phyloP scores from a whole-genome alignment of 257 asterid genomes.

The Solanum paucissectum region DNA sequence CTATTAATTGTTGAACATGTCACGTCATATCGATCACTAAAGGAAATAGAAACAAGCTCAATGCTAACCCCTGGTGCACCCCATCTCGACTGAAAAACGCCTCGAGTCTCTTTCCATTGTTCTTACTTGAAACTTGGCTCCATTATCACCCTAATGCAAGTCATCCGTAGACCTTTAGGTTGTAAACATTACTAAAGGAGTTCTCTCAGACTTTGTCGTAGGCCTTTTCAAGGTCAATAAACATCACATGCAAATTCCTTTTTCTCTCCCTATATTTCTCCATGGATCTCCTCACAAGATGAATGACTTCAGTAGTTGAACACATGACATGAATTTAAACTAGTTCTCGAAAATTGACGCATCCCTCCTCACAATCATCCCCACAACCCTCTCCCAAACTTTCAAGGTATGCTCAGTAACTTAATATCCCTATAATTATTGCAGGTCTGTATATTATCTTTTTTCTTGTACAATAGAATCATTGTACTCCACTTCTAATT shows the following conservation, averaged over 20 bases:
- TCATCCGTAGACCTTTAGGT: background rate
- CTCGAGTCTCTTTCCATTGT: too few relatives aligned
- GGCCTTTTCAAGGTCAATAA: background rate
- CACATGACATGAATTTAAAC: too few relatives aligned
- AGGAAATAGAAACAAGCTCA: background rate
- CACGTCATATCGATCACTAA: background rate
- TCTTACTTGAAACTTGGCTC: background rate
- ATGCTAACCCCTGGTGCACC: background rate
- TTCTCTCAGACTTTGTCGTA: too few relatives aligned
- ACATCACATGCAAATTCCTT: background rate
- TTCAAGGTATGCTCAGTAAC: background rate
- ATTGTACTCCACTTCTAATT: background rate
- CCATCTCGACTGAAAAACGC: background rate
- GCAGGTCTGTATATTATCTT: too few relatives aligned
- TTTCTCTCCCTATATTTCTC: too few relatives aligned
- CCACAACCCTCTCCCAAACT: background rate
- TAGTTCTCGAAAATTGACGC: accelerated
- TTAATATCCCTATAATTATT: too few relatives aligned
- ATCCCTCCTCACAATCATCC: background rate
- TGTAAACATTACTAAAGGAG: too few relatives aligned
- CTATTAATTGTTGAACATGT: too few relatives aligned
- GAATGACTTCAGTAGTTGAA: too few relatives aligned
- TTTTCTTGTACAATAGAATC: too few relatives aligned
- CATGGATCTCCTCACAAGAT: too few relatives aligned
- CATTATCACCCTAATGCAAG: background rate